phyloP scores from a whole-genome alignment of 1,284 basidiomycete genomes.

The Puccinia triticina region DNA sequence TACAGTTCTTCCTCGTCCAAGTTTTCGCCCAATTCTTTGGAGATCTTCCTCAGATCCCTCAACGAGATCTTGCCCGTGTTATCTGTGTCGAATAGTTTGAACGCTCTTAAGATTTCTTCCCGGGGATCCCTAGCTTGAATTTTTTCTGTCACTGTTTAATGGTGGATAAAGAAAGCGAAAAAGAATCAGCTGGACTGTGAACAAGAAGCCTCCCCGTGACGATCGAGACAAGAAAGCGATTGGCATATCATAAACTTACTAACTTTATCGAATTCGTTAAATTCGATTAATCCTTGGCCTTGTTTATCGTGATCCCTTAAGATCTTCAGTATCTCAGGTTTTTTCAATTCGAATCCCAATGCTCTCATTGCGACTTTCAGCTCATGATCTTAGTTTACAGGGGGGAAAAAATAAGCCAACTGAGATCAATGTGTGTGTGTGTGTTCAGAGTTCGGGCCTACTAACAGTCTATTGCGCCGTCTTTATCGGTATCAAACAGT shows the following conservation, averaged over 20 bases:
- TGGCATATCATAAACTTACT: constrained; percentile 80
- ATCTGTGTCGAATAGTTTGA: constrained; percentile 95
- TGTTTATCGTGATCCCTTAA: constrained; percentile 88
- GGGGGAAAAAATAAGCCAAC: not conserved
- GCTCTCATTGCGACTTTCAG: constrained; percentile 98
- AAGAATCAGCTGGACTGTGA: not conserved
- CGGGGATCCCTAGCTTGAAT: constrained; percentile 91
- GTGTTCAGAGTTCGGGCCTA: not conserved
- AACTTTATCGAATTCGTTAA: constrained; percentile 90
- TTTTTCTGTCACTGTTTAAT: constrained; percentile 79
- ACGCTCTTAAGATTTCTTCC: constrained; percentile 93
- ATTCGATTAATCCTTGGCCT: constrained; percentile 88
- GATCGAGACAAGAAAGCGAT: too few species aligned
- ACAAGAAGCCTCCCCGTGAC: too few species aligned
- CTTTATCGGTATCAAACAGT: constrained; percentile 98
- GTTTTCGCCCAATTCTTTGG: constrained; percentile 94
- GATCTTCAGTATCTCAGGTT: constrained; percentile 94
- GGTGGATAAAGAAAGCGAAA: constrained; percentile 18
- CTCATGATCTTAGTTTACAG: constrained; percentile 89
- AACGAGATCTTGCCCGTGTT: constrained; percentile 91
- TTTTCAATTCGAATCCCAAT: constrained; percentile 95
- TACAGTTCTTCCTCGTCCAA: constrained; percentile 96
- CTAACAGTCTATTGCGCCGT: constrained; percentile 67
- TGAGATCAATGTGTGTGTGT: not conserved
- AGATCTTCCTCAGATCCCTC: constrained; percentile 86